Evolutionary conservation across 2,329 filamentous ascomycete genomes (phyloP), one percentile per base, ranked within the genome.

Genomic region (Erysiphe neolycopersici): DNA sequence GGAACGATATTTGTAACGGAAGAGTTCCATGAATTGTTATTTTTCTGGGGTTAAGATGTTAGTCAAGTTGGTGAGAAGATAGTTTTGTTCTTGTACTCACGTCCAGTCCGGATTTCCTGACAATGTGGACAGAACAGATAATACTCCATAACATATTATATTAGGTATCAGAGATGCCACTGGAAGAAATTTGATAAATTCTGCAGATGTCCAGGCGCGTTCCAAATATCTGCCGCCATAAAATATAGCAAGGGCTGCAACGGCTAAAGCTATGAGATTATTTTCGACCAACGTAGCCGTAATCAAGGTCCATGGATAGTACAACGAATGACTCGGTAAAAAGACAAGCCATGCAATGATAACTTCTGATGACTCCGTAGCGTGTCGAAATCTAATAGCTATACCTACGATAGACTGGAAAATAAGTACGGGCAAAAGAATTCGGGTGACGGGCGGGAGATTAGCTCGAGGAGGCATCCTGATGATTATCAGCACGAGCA

Each of bases 221-320:
- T 98, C 89, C 18, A 98, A 71, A 60, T 98, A 98, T 53, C 84
- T 75, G 10, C 89, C 89, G 44, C 87, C 87, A 63, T 93, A 82
- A 60, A 85, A 92, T 44, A 95, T 62, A 1, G 85, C 85, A 38
- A 76, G 64, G 26, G 69, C 76, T 41, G 82, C 83, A 45, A 92
- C 73, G 22, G 72, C 62, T 38, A 94, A 67, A 11, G 83, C 92
- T 55, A 93, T 79, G 53, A 95, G 66, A 59, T 95, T 95, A 60
- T 82, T 79, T 64, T 98, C 89, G 41, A 94, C 83, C 45, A 94
- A 69, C 0, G 84, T 81, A 2, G 84, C 79, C 2, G 81, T 80
- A 45, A 91, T 54, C 50, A 93, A 79, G 1, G 84, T 91, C 89
- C 89, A 98, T 0, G 89, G 89, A 57, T 92, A 94, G 54, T 81